These are phyloP conservation scores for Colletotrichum plurivorum DNA, from an alignment of 2,329 filamentous ascomycete species.

Conservation along the genomic window DNA sequence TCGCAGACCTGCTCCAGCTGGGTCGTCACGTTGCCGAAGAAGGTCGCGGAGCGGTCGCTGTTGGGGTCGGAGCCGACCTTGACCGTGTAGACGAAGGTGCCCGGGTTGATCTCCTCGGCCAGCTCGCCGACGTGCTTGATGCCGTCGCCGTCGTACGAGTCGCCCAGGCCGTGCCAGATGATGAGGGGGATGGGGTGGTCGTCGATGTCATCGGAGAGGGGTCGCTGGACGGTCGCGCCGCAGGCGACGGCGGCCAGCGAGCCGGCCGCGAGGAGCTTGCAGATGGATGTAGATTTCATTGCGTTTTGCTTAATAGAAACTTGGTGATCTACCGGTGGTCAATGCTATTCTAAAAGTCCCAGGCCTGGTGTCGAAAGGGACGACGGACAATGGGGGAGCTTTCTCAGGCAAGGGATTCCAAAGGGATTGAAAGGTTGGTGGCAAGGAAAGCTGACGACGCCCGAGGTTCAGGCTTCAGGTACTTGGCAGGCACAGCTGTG, in stretches of 20 bases:
- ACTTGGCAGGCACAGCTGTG: conserved; percentile 46
- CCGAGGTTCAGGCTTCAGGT: conserved; percentile 14
- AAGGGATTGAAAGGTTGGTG: conserved; percentile 34
- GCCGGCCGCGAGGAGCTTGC: conserved; percentile 51
- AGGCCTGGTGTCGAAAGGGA: conserved; percentile 3
- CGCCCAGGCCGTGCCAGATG: conserved; percentile 91
- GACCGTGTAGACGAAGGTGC: conserved; percentile 87
- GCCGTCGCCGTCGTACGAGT: conserved; percentile 83
- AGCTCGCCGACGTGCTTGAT: conserved; percentile 80
- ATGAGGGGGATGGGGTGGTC: conserved; percentile 87
- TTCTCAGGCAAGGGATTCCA: conserved; percentile 12
- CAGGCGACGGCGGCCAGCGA: conserved; percentile 42
- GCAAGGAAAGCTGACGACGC: conserved; percentile 45
- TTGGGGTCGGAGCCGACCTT: conserved; percentile 76
- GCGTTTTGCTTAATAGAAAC: conserved; percentile 37
- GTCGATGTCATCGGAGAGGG: conserved; percentile 53
- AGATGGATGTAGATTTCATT: conserved; percentile 50
- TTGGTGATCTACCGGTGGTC: background rate
- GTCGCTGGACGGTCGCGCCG: conserved; percentile 34
- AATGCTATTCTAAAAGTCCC: conserved; percentile 4
- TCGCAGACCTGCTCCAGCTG: conserved; percentile 85
- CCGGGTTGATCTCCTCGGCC: conserved; percentile 80
- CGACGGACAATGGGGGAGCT: conserved; percentile 4
- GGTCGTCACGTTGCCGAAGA: conserved; percentile 88
- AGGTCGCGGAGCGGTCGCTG: conserved; percentile 85